Conservation (phyloP, 192 early-diverging fungal species). For the Radiomyces spectabilis region DNA sequence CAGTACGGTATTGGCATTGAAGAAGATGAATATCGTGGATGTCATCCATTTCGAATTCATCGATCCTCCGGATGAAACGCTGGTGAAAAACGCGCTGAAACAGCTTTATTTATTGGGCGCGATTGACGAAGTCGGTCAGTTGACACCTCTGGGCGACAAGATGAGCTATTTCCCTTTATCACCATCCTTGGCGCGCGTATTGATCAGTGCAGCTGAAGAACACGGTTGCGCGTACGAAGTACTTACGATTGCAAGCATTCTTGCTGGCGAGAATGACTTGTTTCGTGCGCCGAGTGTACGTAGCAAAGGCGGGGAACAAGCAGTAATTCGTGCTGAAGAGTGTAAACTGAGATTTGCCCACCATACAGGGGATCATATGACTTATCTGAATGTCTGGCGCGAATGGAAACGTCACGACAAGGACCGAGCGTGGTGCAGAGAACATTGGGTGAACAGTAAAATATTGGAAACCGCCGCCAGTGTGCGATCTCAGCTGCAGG, state of each 20-base stretch:
- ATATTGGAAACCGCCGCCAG: conserved; percentile 74
- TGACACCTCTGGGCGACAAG: conserved; percentile 76
- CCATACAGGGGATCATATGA: conserved; percentile 90
- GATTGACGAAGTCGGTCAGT: conserved; percentile 74
- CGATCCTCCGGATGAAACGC: conserved; percentile 81
- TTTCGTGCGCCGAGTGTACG: conserved; percentile 85
- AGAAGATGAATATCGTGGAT: conserved; percentile 85
- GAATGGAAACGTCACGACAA: conserved; percentile 69
- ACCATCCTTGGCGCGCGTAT: conserved; percentile 84
- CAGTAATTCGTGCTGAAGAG: conserved; percentile 73
- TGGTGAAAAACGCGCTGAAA: conserved; percentile 78
- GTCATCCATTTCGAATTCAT: conserved; percentile 91
- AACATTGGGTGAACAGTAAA: conserved; percentile 80
- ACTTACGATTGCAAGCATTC: conserved; percentile 85
- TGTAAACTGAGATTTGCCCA: conserved; percentile 79
- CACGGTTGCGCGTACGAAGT: conserved; percentile 81
- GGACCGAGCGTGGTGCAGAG: conserved; percentile 76
- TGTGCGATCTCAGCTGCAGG: conserved; percentile 83
- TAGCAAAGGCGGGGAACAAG: conserved; percentile 41
- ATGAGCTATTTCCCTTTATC: conserved; percentile 92
- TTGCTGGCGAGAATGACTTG: conserved; percentile 79
- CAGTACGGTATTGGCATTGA: conserved; percentile 82
- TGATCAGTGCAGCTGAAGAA: conserved; percentile 69
- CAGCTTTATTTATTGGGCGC: conserved; percentile 85
- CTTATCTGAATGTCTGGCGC: conserved; percentile 73